phyloP scores from a whole-genome alignment of 345 rosid genomes.

The Leavenworthia alabamica region DNA sequence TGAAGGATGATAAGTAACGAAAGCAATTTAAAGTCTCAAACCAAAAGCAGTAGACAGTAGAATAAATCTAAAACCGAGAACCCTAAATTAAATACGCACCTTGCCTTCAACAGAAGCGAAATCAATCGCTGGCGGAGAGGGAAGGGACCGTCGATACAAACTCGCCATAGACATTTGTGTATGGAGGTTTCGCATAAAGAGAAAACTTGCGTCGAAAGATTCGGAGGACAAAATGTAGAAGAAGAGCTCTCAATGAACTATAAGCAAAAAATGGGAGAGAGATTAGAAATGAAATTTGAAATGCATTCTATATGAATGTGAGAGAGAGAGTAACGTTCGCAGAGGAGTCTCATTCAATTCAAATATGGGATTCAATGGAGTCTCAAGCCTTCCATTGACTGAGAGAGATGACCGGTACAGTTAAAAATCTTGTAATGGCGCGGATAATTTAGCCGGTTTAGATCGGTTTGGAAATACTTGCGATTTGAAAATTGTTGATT shows the following conservation, averaged over 20 bases:
- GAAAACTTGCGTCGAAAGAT: neutral
- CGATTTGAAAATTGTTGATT: neutral
- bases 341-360: neutral
- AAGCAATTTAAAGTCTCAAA: too few relatives aligned
- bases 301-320: too few relatives aligned
- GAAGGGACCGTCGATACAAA: conserved; percentile 43
- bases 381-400: too few relatives aligned
- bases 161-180: conserved; percentile 54
- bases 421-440: neutral
- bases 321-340: too few relatives aligned
- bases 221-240: too few relatives aligned
- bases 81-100: conserved; percentile 20
- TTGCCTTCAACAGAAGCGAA: conserved; percentile 52
- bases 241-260: too few relatives aligned
- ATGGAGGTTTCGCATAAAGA: neutral
- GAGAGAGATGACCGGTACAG: too few relatives aligned
- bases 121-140: conserved; percentile 61
- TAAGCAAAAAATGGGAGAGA: too few relatives aligned
- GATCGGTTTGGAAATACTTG: neutral
- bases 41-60: too few relatives aligned
- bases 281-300: too few relatives aligned
- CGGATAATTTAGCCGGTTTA: neutral
- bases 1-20: too few relatives aligned
- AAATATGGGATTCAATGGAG: neutral
- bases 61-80: too few relatives aligned